These are phyloP conservation scores for Sclerotiophoma versabilis DNA, from an alignment of 2,329 filamentous ascomycete species.

Conservation along the genomic window DNA sequence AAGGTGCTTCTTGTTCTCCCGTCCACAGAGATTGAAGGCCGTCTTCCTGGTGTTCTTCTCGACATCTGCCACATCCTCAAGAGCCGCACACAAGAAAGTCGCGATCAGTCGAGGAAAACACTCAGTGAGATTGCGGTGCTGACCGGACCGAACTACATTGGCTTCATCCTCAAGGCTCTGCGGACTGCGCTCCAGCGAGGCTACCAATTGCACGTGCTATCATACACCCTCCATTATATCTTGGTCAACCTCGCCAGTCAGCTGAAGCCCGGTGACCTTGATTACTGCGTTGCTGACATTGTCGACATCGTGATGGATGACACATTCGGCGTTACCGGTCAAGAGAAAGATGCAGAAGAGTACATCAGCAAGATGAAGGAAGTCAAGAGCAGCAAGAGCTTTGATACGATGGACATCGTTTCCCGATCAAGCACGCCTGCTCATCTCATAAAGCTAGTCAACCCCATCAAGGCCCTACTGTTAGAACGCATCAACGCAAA, in stretches of 20 bases:
- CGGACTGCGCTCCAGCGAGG: conserved; percentile 82
- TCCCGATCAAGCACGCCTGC: conserved; percentile 80
- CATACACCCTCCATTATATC: conserved; percentile 92
- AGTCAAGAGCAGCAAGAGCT: conserved; percentile 97
- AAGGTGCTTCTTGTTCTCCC: conserved; percentile 86
- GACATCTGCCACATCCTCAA: conserved; percentile 93
- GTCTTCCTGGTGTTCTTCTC: conserved; percentile 82
- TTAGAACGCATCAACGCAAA: conserved; percentile 83
- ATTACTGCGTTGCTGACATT: conserved; percentile 83
- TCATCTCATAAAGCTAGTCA: conserved; percentile 76
- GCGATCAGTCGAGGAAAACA: conserved; percentile 90
- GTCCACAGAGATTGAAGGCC: conserved; percentile 72
- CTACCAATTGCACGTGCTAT: conserved; percentile 93
- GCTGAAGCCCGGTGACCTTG: conserved; percentile 81
- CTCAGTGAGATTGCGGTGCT: conserved; percentile 82
- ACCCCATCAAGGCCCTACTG: conserved; percentile 79
- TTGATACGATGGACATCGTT: conserved; percentile 94
- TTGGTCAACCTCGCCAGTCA: conserved; percentile 76
- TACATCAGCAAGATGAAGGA: conserved; percentile 97
- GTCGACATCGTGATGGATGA: conserved; percentile 94
- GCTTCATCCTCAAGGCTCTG: conserved; percentile 92
- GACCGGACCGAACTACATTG: conserved; percentile 82
- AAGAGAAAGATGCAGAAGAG: conserved; percentile 96
- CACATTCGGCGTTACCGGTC: conserved; percentile 88
- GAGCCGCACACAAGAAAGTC: conserved; percentile 84